phyloP scores from a whole-genome alignment of 2,329 filamentous ascomycete genomes.

The Mollisia scopiformis region DNA sequence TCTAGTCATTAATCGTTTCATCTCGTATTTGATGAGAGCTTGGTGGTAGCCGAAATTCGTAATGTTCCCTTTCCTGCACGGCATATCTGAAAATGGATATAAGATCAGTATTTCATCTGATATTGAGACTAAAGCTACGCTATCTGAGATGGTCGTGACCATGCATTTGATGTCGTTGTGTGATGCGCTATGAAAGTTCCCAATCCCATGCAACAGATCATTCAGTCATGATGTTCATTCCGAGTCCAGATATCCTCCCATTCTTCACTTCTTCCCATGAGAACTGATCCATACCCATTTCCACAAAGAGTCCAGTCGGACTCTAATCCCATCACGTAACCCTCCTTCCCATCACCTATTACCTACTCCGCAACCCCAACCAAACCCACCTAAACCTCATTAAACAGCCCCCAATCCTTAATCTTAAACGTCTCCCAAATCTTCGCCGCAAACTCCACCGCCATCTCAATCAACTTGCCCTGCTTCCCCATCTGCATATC shows the following conservation, averaged over 20 bases:
- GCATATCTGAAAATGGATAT: neutral
- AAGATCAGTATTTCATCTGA: conserved; percentile 3
- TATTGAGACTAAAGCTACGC: neutral
- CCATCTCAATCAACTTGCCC: conserved; percentile 69
- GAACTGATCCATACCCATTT: too few relatives aligned
- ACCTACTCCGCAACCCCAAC: neutral
- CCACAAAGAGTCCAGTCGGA: neutral
- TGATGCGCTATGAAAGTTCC: conserved; percentile 2
- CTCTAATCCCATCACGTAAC: neutral
- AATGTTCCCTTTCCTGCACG: too few relatives aligned
- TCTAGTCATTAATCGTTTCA: too few relatives aligned
- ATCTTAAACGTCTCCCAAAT: conserved; percentile 78
- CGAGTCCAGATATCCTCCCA: neutral
- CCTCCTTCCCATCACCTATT: neutral
- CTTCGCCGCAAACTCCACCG: conserved; percentile 66
- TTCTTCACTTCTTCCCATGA: neutral
- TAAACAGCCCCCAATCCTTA: conserved; percentile 75
- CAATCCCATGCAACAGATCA: neutral
- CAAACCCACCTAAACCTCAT: conserved; percentile 32
- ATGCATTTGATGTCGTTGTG: neutral
- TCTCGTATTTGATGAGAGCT: too few relatives aligned
- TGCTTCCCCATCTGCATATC: conserved; percentile 66
- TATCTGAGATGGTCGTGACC: neutral
- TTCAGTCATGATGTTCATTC: neutral
- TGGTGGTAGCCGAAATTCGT: too few relatives aligned